Base-by-base conservation (phyloP, 208 protist species). In the Leishmania tarentolae region DNA sequence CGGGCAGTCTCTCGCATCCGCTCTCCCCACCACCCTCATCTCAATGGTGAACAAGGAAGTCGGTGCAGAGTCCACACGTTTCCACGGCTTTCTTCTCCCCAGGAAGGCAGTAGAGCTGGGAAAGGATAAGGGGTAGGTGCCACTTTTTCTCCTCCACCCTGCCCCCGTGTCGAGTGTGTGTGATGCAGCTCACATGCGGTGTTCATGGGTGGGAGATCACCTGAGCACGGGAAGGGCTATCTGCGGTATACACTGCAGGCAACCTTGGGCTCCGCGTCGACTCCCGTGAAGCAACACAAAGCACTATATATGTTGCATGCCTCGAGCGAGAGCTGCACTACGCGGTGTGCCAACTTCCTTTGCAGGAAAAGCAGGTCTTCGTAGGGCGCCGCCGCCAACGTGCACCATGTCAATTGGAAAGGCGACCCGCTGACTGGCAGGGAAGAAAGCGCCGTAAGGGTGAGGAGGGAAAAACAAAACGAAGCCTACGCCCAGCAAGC, bases 191-290 rank as follows among this genome's bases (percentile, higher is more conserved):
- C 8, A 90, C 90, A 84, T 87, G 86, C 75, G 77, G 46, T 0
- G 88, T 84, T 7, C 83, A 92, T 68, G 86, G 84, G 84, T 92
- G 86, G 80, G 84, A 90, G 66, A 77, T 92, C n/a, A 57, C 85
- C 6, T 90, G 86, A 75, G 17, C 80, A 63, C 65, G 40, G 15
- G 68, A 80, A 46, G 61, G 73, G 81, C 15, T 21, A 75, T 66
- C 50, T 52, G 17, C 76, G 24, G 24, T 3, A 17, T 68, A 4
- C 61, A 13, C 2, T 40, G 31, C 61, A 17, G 61, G 61, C 59
- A 15, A 9, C 31, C 61, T 61, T 31, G 56, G 28, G 6, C 50
- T 6, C 50, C 50, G 13, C 17, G 21, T 53, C 50, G 50, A 53
- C 15, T 9, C 50, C 50, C 15, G 50, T 17, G 50, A 53, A 53